Evolutionary conservation across 2,329 filamentous ascomycete genomes (phyloP), one percentile per base, ranked within the genome.

Genomic region (Microthyrium microscopicum): DNA sequence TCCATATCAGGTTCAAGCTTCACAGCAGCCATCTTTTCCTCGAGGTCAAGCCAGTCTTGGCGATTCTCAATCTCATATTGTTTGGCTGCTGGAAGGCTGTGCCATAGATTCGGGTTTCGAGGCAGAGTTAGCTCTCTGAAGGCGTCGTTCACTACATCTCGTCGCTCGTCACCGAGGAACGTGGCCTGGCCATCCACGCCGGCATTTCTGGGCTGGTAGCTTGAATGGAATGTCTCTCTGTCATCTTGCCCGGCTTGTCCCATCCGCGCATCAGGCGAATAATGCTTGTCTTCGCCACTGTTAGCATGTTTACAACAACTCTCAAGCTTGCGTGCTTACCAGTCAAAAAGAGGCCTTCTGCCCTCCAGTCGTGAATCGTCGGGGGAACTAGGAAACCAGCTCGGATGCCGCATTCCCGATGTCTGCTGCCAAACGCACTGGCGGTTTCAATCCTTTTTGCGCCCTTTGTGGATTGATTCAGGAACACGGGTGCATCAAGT

Each of bases 301-400:
- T 40, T 31, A 35, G 31, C 21, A 38, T 35, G 21, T 33, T 32
- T 29, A 29, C 26, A 29, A 29, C 26, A 29, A 29, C 26, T 29
- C 26, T 29, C 15, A 29, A 29, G 26, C 26, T 29, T 29, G 26
- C 15, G 26, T 29, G 26, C 26, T 9, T 37, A 40, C 35, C 31
- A 22, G 32, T 42, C 22, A 40, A 40, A 27, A 40, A 42, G 8
- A 42, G 27, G 21, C 16, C 39, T 16, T 40, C 20, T 25, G 31
- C 39, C 26, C 39, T 40, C 32, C 29, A 40, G 36, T 39, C 31
- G 24, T 40, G 31, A 25, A 39, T 39, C n/a, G 32, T 40, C 31
- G 31, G 35, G 17, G 40, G 38, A 20, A 33, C 38, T 24, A 17
- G 38, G 26, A 36, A 40, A 38, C 32, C 25, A 39, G 38, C 38